Evolutionary conservation across 305 asterid species (phyloP), one percentile per base, ranked within the genome.

Genomic region (Solanum hybrid): DNA sequence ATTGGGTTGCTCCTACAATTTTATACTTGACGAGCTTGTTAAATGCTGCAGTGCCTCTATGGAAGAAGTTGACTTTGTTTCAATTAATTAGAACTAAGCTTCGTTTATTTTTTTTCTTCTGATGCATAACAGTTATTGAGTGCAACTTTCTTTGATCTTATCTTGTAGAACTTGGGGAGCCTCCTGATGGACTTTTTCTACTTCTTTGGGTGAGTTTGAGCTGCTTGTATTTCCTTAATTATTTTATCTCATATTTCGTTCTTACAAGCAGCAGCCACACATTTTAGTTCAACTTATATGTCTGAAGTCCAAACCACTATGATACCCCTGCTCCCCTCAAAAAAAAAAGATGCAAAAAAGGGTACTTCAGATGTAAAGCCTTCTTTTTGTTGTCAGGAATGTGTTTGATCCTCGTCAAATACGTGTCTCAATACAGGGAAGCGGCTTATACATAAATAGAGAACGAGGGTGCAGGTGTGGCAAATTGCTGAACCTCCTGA

Each of bases 401-500:
- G 98, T 97, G 77, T 97, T 97, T 92, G 99, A 97, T 91, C 98
- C 99, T 89, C 98, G 98, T 75, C 98, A 96, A 91, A 96, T 96
- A 98, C 98, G 98, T 89, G 92, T 97, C 39, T 96, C 99, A 70
- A 98, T 97, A 88, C 99, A 95, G 91, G 99, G 99, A 90, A 96
- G 97, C 92, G 99, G 99, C 68, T 78, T 96, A 81, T 97, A 97
- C 94, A 94, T 97, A 89, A 96, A 95, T 82, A 93, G 99, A 92
- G 99, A 95, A 92, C 95, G 96, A 45, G 99, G 99, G 41, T 97
- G 95, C 95, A 96, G 98, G 98, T 96, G 92, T 87, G 86, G 79
- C 87, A 87, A 51, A 37, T 86, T 89, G 88, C 70, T 91, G 72
- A 87, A 89, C 78, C 88, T 85, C 88, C 51, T 85, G 88, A 85